phyloP scores from a whole-genome alignment of 1,284 basidiomycete species.

The Sporisorium graminicola region DNA sequence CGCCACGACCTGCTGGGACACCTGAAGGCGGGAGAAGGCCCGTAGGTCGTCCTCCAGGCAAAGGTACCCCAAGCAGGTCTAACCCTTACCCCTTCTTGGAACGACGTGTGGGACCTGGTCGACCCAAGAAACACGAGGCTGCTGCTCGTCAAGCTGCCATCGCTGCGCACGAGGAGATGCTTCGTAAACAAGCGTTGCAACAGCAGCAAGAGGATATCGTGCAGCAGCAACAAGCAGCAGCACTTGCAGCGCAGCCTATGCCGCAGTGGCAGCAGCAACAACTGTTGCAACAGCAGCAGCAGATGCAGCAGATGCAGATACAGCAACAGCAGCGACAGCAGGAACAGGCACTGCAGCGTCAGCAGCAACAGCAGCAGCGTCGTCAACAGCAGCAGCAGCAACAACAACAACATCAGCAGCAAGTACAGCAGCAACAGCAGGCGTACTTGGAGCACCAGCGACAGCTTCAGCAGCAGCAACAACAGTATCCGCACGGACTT shows the following conservation, averaged over 20 bases:
- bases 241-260: constrained; percentile 21
- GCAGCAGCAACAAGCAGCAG: constrained; percentile 33
- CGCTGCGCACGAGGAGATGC: constrained; percentile 37
- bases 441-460: constrained; percentile 21
- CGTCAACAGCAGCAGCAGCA: constrained; percentile 26
- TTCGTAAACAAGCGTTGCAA: constrained; percentile 24
- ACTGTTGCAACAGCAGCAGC: constrained; percentile 37
- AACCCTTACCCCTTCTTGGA: constrained; percentile 45
- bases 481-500: constrained; percentile 23
- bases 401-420: constrained; percentile 23
- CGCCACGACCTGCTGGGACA: constrained; percentile 16
- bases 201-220: constrained; percentile 27
- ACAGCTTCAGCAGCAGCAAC: constrained; percentile 26
- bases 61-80: constrained; percentile 36
- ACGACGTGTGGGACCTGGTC: constrained; percentile 43
- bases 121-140: constrained; percentile 49
- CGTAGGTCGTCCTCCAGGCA: constrained; percentile 40
- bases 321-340: constrained; percentile 29
- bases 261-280: constrained; percentile 47
- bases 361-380: constrained; percentile 24
- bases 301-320: constrained; percentile 25
- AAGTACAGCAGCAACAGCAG: constrained; percentile 34
- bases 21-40: constrained; percentile 27
- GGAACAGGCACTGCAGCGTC: constrained; percentile 15
- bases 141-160: constrained; percentile 44